These are phyloP conservation scores for Cucurbita ficifolia DNA, from an alignment of 306 rosid genomes.

Conservation along the genomic window DNA sequence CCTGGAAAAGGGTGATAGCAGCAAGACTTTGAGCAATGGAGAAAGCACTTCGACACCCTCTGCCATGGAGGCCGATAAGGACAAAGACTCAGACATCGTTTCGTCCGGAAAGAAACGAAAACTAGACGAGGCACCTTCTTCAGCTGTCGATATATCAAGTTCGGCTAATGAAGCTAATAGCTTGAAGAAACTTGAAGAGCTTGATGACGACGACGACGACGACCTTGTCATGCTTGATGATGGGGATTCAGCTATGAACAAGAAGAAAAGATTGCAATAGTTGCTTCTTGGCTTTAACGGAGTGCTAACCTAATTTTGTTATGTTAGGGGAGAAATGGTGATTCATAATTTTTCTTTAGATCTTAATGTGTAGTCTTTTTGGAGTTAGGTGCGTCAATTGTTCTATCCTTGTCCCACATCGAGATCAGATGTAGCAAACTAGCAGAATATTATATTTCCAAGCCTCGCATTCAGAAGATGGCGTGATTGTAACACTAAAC, in stretches of 20 bases:
- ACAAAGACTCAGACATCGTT: constrained; percentile 23
- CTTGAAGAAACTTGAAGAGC: constrained; percentile 34
- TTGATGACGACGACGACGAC: constrained; percentile 67
- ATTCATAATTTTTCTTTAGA: constrained; percentile 39
- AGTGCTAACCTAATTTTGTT: constrained; percentile 51
- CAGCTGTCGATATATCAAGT: constrained; percentile 2
- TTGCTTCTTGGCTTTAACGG: constrained; percentile 8
- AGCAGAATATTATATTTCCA: background rate
- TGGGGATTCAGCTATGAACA: constrained; percentile 24
- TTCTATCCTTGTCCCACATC: background rate
- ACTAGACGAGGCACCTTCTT: constrained; percentile 21
- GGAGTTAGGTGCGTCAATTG: constrained; percentile 18
- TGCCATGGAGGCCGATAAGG: constrained; percentile 21
- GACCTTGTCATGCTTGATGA: constrained; percentile 57
- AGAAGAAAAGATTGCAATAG: constrained; percentile 53
- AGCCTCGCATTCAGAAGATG: background rate
- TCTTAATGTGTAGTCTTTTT: constrained; percentile 19
- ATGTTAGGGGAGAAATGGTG: constrained; percentile 36
- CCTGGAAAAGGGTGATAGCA: constrained; percentile 28
- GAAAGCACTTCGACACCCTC: constrained; percentile 31
- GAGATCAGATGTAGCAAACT: constrained; percentile 4
- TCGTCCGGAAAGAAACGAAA: constrained; percentile 44
- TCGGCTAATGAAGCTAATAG: constrained; percentile 21
- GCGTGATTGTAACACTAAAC: constrained; percentile 3
- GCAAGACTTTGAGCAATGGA: constrained; percentile 38